Percentiles rank a stretch among this genome's conserved stretches.
Conservation (phyloP, 129 eudicot genomes). For the Mikania micrantha region DNA sequence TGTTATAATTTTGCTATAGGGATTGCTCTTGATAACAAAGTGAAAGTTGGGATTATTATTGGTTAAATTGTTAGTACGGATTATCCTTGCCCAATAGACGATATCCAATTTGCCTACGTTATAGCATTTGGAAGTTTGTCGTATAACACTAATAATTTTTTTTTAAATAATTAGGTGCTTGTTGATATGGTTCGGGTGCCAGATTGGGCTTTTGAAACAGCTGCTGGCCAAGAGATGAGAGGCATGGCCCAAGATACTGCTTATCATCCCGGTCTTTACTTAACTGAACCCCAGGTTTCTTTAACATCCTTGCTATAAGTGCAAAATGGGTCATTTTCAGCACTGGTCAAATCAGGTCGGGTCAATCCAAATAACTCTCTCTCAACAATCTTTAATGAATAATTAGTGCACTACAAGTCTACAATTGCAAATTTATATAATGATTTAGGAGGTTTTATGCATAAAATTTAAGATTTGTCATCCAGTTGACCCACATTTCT, state of each 20-base stretch:
- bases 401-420: neutral
- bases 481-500: neutral
- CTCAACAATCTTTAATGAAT: neutral
- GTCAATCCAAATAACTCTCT: too few relatives aligned
- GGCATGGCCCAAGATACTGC: conserved; percentile 97
- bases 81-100: too few relatives aligned
- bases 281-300: conserved; percentile 83
- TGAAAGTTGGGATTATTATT: too few relatives aligned
- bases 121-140: too few relatives aligned
- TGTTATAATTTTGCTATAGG: too few relatives aligned
- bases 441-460: neutral
- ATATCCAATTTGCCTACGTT: too few relatives aligned
- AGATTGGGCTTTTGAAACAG: conserved; percentile 93
- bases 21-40: too few relatives aligned
- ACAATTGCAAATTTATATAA: too few relatives aligned
- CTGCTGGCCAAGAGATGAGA: conserved; percentile 96
- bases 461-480: neutral
- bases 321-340: neutral
- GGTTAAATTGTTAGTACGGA: too few relatives aligned
- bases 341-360: neutral
- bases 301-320: neutral
- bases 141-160: too few relatives aligned
- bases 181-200: conserved; percentile 94
- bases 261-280: conserved; percentile 83
- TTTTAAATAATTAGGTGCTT: conserved; percentile 75